Evolutionary conservation across 371 early-diverging fungal species (phyloP), one percentile per base, ranked within the genome.

Genomic region (Mucor velutinosus): DNA sequence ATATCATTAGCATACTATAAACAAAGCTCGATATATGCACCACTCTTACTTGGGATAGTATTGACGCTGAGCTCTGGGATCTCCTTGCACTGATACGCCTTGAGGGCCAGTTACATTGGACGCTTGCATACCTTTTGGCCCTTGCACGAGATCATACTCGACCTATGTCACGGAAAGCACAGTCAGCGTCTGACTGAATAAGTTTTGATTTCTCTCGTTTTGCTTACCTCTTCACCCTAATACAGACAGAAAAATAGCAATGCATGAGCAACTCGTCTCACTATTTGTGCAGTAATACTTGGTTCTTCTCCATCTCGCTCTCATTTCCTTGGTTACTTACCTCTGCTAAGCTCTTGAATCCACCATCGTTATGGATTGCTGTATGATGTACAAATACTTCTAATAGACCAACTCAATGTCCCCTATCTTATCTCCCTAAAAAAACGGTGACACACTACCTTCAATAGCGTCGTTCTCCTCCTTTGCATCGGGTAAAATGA

Each of bases 301-400:
- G 82, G 79, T 70, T 82, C 76, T 71, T 84, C 85, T 47, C 86
- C 84, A 81, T 83, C 62, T 66, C 32, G 30, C 55, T 49, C 58
- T 41, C 37, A 39, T 39, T 37, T 47, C 11, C 19, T 19, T 17
- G 53, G 47, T n/a, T 21, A 35, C 59, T 65, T 87, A 87, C 90
- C 82, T 95, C 94, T 67, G 89, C 88, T 41, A 94, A 81, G 73
- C 93, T 92, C 78, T 93, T 91, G 76, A 95, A 95, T 23, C 94
- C 93, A n/a, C 93, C 93, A 62, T 88, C 82, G 67, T 90, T 91
- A 57, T 90, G 80, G 63, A 95, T 94, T 21, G 93, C 91, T 14
- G 93, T 92, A 67, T 93, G 92, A 74, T 95, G 95, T 19, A 95
- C 95, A 85, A 95, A 95, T 10, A 95, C 94, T 85, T 75, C 67